Evolutionary conservation across 148 eudicot genomes (phyloP).

Genomic region (Heliamphora exappendiculata): DNA sequence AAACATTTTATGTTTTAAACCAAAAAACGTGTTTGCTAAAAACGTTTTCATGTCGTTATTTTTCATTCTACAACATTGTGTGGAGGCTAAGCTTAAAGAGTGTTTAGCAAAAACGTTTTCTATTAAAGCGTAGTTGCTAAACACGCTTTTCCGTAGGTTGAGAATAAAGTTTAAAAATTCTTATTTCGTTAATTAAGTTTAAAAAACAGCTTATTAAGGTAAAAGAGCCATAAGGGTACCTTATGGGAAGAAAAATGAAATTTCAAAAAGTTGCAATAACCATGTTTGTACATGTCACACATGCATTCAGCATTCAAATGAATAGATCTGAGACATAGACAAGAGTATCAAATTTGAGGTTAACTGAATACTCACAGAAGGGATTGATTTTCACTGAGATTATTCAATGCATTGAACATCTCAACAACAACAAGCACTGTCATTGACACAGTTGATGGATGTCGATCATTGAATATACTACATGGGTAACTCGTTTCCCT

Average conservation of each 20-base stretch:
- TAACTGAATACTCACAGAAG: conserved; percentile 60
- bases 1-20: no score
- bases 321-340: not conserved
- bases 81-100: no score
- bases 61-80: no score
- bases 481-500: conserved; percentile 81
- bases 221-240: no score
- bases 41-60: no score
- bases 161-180: no score
- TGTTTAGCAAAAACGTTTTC: no score
- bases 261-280: not conserved
- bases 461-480: conserved; percentile 77
- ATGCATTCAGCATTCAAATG: not conserved
- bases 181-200: no score
- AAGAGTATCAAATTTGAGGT: not conserved
- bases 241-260: not conserved
- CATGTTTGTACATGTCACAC: not conserved
- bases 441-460: conserved; percentile 98
- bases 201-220: no score
- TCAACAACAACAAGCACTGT: conserved; percentile 98
- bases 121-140: no score
- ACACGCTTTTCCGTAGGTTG: no score
- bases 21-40: no score
- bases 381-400: conserved; percentile 98
- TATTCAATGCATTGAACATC: conserved; percentile 98